phyloP scores from a whole-genome alignment of 2,329 filamentous ascomycete species.

The Aspergillus luchuensis region DNA sequence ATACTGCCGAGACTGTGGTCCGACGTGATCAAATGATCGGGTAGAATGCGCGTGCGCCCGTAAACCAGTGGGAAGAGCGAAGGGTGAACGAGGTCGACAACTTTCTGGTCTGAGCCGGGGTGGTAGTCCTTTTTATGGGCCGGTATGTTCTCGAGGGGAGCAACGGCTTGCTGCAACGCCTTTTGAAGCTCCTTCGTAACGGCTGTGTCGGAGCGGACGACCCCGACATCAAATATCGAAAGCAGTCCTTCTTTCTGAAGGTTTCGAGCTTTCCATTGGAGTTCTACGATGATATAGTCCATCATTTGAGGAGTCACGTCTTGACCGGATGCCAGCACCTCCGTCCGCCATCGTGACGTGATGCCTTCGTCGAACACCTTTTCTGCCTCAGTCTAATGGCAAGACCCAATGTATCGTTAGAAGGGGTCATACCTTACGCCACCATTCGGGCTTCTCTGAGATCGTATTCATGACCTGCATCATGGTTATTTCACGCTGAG shows the following conservation, averaged over 20 bases:
- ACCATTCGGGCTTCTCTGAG: constrained; percentile 48
- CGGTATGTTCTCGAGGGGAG: constrained; percentile 50
- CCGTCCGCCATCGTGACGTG: constrained; percentile 37
- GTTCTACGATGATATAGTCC: constrained; percentile 49
- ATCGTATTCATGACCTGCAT: constrained; percentile 45
- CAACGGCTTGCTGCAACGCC: constrained; percentile 51
- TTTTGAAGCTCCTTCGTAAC: constrained; percentile 46
- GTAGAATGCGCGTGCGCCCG: constrained; percentile 28
- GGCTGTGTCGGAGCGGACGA: constrained; percentile 58
- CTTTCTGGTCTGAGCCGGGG: constrained; percentile 58
- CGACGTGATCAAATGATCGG: constrained; percentile 19
- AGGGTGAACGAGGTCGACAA: constrained; percentile 67
- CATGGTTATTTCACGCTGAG: constrained; percentile 42
- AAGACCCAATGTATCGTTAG: neutral
- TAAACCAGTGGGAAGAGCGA: constrained; percentile 49
- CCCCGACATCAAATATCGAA: constrained; percentile 43
- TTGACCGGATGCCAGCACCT: constrained; percentile 21
- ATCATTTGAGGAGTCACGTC: constrained; percentile 40
- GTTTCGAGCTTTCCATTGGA: constrained; percentile 51
- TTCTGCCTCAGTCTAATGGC: neutral
- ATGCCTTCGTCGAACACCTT: constrained; percentile 40
- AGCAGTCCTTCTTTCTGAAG: constrained; percentile 38
- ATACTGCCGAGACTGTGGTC: constrained; percentile 25
- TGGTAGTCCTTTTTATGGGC: constrained; percentile 63
- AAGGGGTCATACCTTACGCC: constrained; percentile 36